phyloP scores from a whole-genome alignment of 2,329 filamentous ascomycete species.

The Colletotrichum scovillei region DNA sequence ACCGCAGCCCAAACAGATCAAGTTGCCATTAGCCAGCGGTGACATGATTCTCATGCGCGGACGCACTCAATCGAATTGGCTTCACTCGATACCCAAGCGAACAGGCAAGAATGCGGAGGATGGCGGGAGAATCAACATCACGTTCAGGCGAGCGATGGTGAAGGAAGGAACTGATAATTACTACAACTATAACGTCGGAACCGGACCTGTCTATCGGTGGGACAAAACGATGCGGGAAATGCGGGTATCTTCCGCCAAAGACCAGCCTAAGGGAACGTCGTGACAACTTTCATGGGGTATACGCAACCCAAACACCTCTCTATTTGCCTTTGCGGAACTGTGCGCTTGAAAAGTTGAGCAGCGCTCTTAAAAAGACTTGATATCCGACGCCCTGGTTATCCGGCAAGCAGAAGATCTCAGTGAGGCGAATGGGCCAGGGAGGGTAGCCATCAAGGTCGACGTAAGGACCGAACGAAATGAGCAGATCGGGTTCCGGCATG shows the following conservation, averaged over 20 bases:
- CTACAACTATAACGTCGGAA: conserved; percentile 85
- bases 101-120: conserved; percentile 72
- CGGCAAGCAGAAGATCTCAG: conserved; percentile 86
- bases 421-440: conserved; percentile 94
- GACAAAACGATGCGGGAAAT: conserved; percentile 64
- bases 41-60: conserved; percentile 87
- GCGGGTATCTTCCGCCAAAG: conserved; percentile 43
- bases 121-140: conserved; percentile 79
- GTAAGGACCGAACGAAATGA: conserved; percentile 87
- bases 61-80: conserved; percentile 79
- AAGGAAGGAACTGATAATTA: conserved; percentile 84
- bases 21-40: conserved; percentile 69
- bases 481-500: conserved; percentile 88
- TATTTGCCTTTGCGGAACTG: conserved; percentile 87
- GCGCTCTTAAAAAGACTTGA: conserved; percentile 87
- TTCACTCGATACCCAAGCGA: conserved; percentile 83
- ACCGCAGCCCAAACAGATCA: conserved; percentile 52
- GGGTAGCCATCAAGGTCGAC: conserved; percentile 92
- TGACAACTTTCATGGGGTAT: conserved; percentile 29
- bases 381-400: conserved; percentile 90
- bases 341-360: conserved; percentile 86
- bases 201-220: conserved; percentile 77
- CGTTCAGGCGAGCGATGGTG: conserved; percentile 77
- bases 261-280: conserved; percentile 39
- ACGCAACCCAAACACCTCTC: not conserved